Conservation (phyloP, 2,329 filamentous ascomycete genomes). For the Gaeumannomyces tritici region DNA sequence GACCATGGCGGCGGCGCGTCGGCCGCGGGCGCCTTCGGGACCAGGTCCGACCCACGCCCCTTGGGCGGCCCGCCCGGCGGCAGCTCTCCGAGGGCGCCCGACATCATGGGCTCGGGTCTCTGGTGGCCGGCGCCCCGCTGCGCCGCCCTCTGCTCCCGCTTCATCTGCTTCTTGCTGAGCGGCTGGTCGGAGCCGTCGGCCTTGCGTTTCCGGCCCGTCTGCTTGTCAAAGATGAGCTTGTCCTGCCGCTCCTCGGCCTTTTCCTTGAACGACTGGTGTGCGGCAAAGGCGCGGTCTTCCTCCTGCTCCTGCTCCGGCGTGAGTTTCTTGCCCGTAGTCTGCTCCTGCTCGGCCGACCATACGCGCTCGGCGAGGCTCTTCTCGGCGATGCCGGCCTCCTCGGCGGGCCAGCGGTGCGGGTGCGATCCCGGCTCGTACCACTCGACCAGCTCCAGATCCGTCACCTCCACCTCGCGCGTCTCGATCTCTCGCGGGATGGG, state of each 20-base stretch:
- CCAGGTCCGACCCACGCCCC: constrained; percentile 41
- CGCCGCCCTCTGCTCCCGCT: constrained; percentile 14
- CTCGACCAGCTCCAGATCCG: constrained; percentile 70
- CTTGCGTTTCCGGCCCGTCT: constrained; percentile 23
- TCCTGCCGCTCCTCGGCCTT: constrained; percentile 50
- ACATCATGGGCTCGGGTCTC: constrained; percentile 34
- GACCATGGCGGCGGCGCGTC: constrained; percentile 46
- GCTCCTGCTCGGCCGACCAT: constrained; percentile 51
- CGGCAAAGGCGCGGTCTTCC: constrained; percentile 43
- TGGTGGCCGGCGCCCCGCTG: constrained; percentile 12
- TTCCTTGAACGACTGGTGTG: constrained; percentile 47
- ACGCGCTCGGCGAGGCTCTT: constrained; percentile 67
- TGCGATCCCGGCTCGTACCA: constrained; percentile 79
- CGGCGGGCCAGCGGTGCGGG: constrained; percentile 66
- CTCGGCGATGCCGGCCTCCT: constrained; percentile 68
- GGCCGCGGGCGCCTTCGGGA: constrained; percentile 35
- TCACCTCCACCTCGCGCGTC: constrained; percentile 67
- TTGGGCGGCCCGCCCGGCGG: constrained; percentile 26
- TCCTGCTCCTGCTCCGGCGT: constrained; percentile 45
- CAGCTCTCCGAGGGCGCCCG: constrained; percentile 43
- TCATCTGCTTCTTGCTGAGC: constrained; percentile 19
- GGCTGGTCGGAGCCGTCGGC: constrained; percentile 5
- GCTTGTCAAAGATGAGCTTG: constrained; percentile 42
- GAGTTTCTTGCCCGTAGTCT: constrained; percentile 37
- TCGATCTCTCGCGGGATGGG: constrained; percentile 79